Conservation (phyloP, 352 stramenopile species). For the Phytophthora foliorum region DNA sequence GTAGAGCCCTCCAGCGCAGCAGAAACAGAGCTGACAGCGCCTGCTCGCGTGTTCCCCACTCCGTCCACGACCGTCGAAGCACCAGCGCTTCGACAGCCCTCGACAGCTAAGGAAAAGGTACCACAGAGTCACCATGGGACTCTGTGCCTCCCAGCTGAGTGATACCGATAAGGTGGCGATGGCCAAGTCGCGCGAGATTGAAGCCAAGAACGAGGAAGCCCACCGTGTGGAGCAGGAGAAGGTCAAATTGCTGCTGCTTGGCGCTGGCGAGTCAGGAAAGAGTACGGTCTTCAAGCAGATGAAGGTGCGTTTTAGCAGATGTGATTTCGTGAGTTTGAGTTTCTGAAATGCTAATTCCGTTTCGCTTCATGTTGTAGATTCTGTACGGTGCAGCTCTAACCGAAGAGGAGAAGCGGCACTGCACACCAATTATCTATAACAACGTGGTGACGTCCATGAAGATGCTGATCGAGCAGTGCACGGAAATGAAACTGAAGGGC, state of each 20-base stretch:
- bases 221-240: constrained; percentile 90
- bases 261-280: constrained; percentile 96
- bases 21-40: constrained; percentile 39
- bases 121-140: constrained; percentile 59
- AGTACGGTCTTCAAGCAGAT: constrained; percentile 96
- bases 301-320: constrained; percentile 61
- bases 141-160: constrained; percentile 71
- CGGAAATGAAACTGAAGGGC: constrained; percentile 83
- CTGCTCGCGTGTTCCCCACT: constrained; percentile 30
- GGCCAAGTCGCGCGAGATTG: constrained; percentile 79
- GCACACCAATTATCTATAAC: constrained; percentile 92
- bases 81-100: constrained; percentile 31
- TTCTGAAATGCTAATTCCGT: constrained; percentile 13
- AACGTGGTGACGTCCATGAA: constrained; percentile 94
- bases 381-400: constrained; percentile 87
- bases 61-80: constrained; percentile 31
- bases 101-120: constrained; percentile 26
- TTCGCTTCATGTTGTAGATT: constrained; percentile 61
- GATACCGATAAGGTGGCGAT: constrained; percentile 71
- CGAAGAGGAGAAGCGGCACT: constrained; percentile 89
- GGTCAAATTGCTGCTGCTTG: constrained; percentile 96
- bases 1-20: constrained; percentile 40
- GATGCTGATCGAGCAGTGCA: constrained; percentile 91
- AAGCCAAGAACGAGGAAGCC: constrained; percentile 83
- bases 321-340: neutral